These are phyloP conservation scores for Candida morakotiae DNA, from an alignment of 805 yeast species.

Conservation along the genomic window DNA sequence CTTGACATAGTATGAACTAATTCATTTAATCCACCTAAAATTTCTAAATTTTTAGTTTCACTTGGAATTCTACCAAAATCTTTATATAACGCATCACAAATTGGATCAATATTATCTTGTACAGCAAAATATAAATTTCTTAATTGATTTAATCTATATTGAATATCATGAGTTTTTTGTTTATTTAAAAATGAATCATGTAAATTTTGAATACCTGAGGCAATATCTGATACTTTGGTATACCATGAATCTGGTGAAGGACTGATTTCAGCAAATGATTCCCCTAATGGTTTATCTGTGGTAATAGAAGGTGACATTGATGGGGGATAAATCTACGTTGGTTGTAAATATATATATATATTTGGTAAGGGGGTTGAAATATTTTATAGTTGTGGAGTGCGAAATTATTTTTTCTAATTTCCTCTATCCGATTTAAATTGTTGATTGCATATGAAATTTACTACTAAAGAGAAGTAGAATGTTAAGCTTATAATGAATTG, in stretches of 20 bases:
- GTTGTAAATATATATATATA: too few relatives aligned
- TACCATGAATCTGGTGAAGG: constrained; percentile 13
- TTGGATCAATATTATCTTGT: constrained; percentile 49
- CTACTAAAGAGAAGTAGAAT: too few relatives aligned
- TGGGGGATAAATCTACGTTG: not conserved
- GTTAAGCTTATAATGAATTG: too few relatives aligned
- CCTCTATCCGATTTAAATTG: too few relatives aligned
- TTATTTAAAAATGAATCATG: constrained; percentile 37
- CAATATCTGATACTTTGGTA: constrained; percentile 47
- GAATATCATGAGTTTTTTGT: constrained; percentile 47
- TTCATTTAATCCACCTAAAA: constrained; percentile 48
- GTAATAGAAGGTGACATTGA: constrained; percentile 1
- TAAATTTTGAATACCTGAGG: constrained; percentile 41
- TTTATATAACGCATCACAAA: constrained; percentile 53
- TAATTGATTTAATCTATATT: constrained; percentile 56
- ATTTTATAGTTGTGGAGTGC: too few relatives aligned
- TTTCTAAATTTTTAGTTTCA: constrained; percentile 63
- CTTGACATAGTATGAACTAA: constrained; percentile 54
- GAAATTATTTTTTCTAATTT: too few relatives aligned
- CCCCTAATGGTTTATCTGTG: constrained; percentile 2
- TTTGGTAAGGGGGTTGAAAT: too few relatives aligned
- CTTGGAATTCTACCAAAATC: constrained; percentile 65
- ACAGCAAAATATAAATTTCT: constrained; percentile 63
- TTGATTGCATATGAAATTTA: too few relatives aligned
- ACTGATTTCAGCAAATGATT: constrained; percentile 7